Evolutionary conservation across 495 filamentous ascomycete genomes (phyloP), one percentile per base, ranked within the genome.

Genomic region (Hyphodiscus hymeniophilus): DNA sequence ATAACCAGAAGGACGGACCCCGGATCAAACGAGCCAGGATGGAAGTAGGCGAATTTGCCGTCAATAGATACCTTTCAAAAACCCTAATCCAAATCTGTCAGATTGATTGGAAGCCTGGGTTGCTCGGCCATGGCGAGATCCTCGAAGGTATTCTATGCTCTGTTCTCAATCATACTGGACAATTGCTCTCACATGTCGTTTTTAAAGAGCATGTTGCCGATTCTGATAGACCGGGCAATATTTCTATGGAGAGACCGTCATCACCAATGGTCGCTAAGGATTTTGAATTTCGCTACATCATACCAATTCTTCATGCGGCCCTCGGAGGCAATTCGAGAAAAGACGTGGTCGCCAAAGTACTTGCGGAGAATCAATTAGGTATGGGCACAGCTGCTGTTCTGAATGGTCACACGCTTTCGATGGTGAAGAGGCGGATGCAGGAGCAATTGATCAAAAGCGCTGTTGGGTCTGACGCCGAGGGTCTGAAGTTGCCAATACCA

Each of bases 251-350:
- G 4, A 18, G 3, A 4, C 1, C 31, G 0, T 12, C 16, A 20
- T 20, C 8, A 3, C 11, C 2, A 24, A 33, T n/a, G 1, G 26
- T 26, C 11, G 11, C 15, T 6, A 40, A 15, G n/a, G 42, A 38
- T 26, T 41, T 49, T 18, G 36, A 55, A 28, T 60, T 63, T 17
- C 63, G 50, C 15, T 54, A 63, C 45, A 53, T 77, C 0, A 46
- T 72, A 13, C 60, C 58, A 45, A 62, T 74, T 10, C 39, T 75
- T 5, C 58, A 69, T 13, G 61, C 60, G 17, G 50, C 57, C 1
- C 20, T 72, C 10, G 56, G 59, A 11, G 43, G 68, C 2, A 21
- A 66, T 21, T 3, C 23, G 3, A 53, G 38, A 22, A 54, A 51
- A 21, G 41, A 54, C 5, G 17, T 54, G 38, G 16, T 52, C 31